Base-by-base conservation (phyloP, 1,284 basidiomycete species). In the Tremellales sp. region DNA sequence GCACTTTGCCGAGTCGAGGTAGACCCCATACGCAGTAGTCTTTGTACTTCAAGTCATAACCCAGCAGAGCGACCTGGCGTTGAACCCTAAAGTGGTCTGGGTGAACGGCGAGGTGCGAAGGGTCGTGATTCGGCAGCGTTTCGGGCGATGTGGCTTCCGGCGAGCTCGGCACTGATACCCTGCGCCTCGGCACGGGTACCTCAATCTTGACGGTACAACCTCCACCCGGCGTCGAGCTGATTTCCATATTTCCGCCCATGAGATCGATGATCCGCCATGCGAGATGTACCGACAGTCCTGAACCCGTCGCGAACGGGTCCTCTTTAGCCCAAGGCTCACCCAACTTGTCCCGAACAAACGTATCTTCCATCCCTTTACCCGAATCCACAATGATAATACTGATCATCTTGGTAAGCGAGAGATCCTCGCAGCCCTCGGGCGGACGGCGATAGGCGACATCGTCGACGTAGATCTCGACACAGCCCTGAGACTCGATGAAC, bases 181-280 rank as follows among this genome's bases (percentile, higher is more conserved):
- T 50, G 48, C 58, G 47, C 10, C 54, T 22, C 22, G 60, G 59
- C 6, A 73, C 37, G 1, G 70, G 67, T 1, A 72, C 66, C 46
- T 72, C 68, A 35, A 74, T 56, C 15, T 62, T 51, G 17, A 74
- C 69, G 12, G 59, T 56, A 27, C 62, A 64, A 3, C 70, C 72
- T 37, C 54, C 51, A 5, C 67, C 67, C 0, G 61, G 59, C 1
- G 64, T 63, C 1, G 70, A 72, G 7, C 59, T 57, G 35, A 74
- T 68, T 25, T 70, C 67, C 58, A 74, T 67, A 15, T 67, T 54
- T 10, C 72, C 72, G 21, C 67, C 68, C 47, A 74, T 61, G 15
- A 70, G 58, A 26, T 72, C 68, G 40, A 74, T 54, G 45, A 74
- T 68, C 12, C 70, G 58, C 42, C 66, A 69, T 2, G 72, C 69